These are phyloP conservation scores for Colletotrichum sp. DNA, from an alignment of 2,329 filamentous ascomycete genomes.

Conservation along the genomic window DNA sequence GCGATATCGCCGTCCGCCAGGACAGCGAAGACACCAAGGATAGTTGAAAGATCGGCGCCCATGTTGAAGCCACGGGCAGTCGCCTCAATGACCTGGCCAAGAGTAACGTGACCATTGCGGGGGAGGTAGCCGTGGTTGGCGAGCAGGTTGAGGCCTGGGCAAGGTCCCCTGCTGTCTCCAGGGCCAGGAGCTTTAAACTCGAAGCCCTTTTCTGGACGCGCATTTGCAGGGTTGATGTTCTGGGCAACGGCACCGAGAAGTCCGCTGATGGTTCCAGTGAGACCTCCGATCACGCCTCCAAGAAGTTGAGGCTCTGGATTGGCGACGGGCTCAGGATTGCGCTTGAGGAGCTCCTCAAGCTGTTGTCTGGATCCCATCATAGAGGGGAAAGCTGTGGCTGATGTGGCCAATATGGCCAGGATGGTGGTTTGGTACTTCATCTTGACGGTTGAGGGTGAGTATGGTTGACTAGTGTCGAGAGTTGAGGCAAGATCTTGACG, in stretches of 20 bases:
- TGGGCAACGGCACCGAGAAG: conserved; percentile 10
- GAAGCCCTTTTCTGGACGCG: conserved; percentile 5
- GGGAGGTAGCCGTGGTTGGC: conserved; percentile 49
- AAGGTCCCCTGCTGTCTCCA: conserved; percentile 29
- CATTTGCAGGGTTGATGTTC: neutral
- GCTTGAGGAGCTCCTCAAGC: neutral
- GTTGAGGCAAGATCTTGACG: neutral
- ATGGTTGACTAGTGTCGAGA: neutral
- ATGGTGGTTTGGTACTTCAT: neutral
- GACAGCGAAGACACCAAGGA: conserved; percentile 3
- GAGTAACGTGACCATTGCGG: conserved; percentile 35
- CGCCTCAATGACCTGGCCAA: conserved; percentile 11
- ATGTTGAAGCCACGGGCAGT: conserved; percentile 13
- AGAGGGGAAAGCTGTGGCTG: conserved; percentile 2
- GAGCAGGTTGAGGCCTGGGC: conserved; percentile 48
- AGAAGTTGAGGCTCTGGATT: neutral
- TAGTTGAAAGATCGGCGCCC: neutral
- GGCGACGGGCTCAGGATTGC: neutral
- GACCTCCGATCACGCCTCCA: neutral
- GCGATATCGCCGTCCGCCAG: neutral
- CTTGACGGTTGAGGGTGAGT: neutral
- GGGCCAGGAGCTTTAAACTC: neutral
- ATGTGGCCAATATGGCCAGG: neutral
- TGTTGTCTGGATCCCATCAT: neutral
- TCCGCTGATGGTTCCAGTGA: neutral